Evolutionary conservation across 2,329 filamentous ascomycete genomes (phyloP), one percentile per base, ranked within the genome.

Genomic region (Aureobasidium sp.): DNA sequence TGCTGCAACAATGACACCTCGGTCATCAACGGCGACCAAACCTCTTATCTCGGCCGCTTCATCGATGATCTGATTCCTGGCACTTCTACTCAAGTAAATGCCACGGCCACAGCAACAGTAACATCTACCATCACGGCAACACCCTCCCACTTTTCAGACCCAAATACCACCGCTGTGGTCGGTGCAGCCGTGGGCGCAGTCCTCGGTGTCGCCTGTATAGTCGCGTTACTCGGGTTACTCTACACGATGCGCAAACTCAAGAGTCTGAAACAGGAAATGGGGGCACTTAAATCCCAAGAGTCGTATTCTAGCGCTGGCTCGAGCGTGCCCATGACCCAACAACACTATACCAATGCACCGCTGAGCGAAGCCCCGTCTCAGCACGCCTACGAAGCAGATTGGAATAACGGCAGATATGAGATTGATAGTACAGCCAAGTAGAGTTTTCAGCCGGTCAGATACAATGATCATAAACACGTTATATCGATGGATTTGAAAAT

Each of bases 181-280:
- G 61, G 61, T 29, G 61, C 55, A n/a, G 51, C 55, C 15, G 61
- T 63, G 2, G 61, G 61, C 2, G 47, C 53, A 14, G 55, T 51
- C 12, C 45, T 63, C 2, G 61, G 61, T 15, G 44, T 51, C 34
- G 53, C 47, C 5, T 60, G 58, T 17, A 42, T 63, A 27, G 36
- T 58, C 17, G 61, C 53, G 25, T 37, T 63, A 14, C 25, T 22
- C 2, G 61, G 61, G 6, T 25, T 63, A 20, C 36, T 57, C 4
- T 63, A 44, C 45, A 63, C 60, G 53, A 51, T 60, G 45, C 44
- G 44, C 42, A 59, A 58, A 44, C 25, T 49, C 34, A 63, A 45
- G 34, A 55, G 22, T 15, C 7, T 63, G 45, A 57, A 42, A 15
- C 52, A 53, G 36, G 53, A 63, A 29, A 31, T 63, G 44, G 31